phyloP scores from a whole-genome alignment of 495 filamentous ascomycete species.

The Tuber aestivum region DNA sequence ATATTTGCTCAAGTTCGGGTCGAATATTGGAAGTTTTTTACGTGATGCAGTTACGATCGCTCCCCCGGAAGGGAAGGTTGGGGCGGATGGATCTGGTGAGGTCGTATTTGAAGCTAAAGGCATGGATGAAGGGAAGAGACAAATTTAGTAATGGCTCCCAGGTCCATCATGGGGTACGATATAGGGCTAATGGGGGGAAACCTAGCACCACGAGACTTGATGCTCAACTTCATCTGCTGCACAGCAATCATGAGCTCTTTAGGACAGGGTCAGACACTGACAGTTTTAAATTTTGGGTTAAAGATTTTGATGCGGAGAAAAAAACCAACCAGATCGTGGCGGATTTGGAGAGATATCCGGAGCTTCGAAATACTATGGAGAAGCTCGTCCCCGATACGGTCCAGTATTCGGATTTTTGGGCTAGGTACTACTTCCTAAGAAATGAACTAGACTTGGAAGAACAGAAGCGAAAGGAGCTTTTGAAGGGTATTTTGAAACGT shows the following conservation, averaged over 20 bases:
- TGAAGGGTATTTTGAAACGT: conserved; percentile 67
- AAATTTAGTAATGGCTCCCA: conserved; percentile 32
- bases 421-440: conserved; percentile 88
- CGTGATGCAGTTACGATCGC: conserved; percentile 85
- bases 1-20: conserved; percentile 85
- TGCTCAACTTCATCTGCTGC: conserved; percentile 90
- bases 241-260: conserved; percentile 79
- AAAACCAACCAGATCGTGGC: conserved; percentile 79
- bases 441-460: conserved; percentile 95
- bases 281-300: conserved; percentile 68
- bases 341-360: conserved; percentile 81
- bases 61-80: conserved; percentile 50
- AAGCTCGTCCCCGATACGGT: conserved; percentile 86
- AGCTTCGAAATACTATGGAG: conserved; percentile 88
- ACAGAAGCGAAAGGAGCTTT: conserved; percentile 75
- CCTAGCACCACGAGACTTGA: conserved; percentile 68
- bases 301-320: conserved; percentile 58
- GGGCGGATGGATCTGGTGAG: conserved; percentile 14
- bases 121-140: conserved; percentile 33
- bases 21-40: conserved; percentile 84
- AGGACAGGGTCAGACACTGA: conserved; percentile 68
- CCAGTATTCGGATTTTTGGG: conserved; percentile 86
- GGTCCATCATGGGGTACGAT: background rate
- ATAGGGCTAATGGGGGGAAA: conserved; percentile 6
- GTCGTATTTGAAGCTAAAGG: conserved; percentile 35